phyloP scores from a whole-genome alignment of 441 rosid genomes.

The Arabidopsis hybrid region DNA sequence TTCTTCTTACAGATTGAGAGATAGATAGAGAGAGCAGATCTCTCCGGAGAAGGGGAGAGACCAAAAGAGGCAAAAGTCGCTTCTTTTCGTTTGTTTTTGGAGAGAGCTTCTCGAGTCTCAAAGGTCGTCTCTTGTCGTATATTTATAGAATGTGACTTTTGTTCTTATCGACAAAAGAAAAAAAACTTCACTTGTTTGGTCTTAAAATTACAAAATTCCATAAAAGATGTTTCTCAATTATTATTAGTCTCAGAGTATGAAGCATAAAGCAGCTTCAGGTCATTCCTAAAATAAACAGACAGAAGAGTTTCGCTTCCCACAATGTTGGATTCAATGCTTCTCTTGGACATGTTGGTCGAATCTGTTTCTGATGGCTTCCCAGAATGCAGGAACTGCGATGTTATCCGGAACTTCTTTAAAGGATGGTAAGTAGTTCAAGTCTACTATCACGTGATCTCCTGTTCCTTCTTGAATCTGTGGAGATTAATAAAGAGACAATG shows the following conservation, averaged over 20 bases:
- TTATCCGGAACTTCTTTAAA: conserved; percentile 86
- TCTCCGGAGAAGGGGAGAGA: conserved; percentile 44
- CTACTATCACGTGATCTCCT: conserved; percentile 83
- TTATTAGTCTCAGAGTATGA: conserved; percentile 11
- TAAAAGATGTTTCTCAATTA: conserved; percentile 7
- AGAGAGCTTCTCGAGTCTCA: conserved; percentile 43
- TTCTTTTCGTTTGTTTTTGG: conserved; percentile 41
- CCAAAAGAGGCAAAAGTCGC: conserved; percentile 37
- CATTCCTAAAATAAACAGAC: neutral
- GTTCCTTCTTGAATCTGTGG: conserved; percentile 79
- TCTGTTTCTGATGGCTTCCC: conserved; percentile 74
- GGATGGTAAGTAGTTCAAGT: conserved; percentile 90
- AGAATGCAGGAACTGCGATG: conserved; percentile 78
- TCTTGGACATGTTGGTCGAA: conserved; percentile 34
- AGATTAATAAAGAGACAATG: neutral
- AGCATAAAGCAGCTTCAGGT: conserved; percentile 11
- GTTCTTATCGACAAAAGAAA: conserved; percentile 21
- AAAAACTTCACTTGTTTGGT: conserved; percentile 13
- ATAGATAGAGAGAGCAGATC: conserved; percentile 31
- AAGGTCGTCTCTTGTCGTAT: conserved; percentile 38
- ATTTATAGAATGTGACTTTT: conserved; percentile 35
- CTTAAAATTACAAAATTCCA: neutral
- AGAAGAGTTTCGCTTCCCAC: neutral
- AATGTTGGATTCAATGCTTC: conserved; percentile 24
- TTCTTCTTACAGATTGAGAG: conserved; percentile 29